These are phyloP conservation scores for Lagenidium giganteum DNA, from an alignment of 352 stramenopile species.

Conservation along the genomic window DNA sequence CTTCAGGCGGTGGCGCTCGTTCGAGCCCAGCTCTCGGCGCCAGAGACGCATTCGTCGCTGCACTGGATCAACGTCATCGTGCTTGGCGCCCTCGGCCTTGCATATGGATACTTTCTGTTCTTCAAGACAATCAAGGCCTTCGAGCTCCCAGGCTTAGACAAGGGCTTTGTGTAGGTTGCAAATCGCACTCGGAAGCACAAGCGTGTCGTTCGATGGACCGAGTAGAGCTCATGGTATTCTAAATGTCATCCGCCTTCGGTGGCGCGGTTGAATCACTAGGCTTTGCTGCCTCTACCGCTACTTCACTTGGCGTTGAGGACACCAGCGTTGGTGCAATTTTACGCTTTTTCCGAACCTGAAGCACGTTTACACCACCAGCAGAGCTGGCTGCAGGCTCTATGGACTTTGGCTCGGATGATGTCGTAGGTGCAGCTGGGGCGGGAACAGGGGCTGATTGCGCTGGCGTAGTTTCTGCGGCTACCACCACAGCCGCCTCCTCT, in stretches of 20 bases:
- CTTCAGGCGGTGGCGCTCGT: slow-evolving; percentile 70
- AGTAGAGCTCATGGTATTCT: too few relatives aligned
- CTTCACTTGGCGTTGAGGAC: background rate
- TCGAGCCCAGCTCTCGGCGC: slow-evolving; percentile 63
- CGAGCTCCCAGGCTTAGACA: slow-evolving; percentile 65
- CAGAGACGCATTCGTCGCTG: slow-evolving; percentile 72
- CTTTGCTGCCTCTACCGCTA: too few relatives aligned
- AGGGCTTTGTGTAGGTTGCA: slow-evolving; percentile 23
- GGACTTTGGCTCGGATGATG: too few relatives aligned
- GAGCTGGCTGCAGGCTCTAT: too few relatives aligned
- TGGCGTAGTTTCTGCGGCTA: too few relatives aligned
- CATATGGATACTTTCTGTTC: slow-evolving; percentile 81
- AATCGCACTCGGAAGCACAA: background rate
- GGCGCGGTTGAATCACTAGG: too few relatives aligned
- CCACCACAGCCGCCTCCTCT: too few relatives aligned
- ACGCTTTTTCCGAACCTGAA: slow-evolving; percentile 83
- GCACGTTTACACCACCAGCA: slow-evolving; percentile 35
- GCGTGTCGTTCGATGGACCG: background rate
- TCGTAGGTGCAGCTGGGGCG: too few relatives aligned
- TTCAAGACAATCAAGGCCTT: slow-evolving; percentile 89
- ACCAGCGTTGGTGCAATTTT: slow-evolving; percentile 60
- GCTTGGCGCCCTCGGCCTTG: slow-evolving; percentile 48
- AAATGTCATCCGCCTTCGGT: too few relatives aligned
- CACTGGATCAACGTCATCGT: slow-evolving; percentile 83
- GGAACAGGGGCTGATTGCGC: too few relatives aligned